Evolutionary conservation across 306 rosid species (phyloP).

Genomic region (Pachyrhizus erosus): DNA sequence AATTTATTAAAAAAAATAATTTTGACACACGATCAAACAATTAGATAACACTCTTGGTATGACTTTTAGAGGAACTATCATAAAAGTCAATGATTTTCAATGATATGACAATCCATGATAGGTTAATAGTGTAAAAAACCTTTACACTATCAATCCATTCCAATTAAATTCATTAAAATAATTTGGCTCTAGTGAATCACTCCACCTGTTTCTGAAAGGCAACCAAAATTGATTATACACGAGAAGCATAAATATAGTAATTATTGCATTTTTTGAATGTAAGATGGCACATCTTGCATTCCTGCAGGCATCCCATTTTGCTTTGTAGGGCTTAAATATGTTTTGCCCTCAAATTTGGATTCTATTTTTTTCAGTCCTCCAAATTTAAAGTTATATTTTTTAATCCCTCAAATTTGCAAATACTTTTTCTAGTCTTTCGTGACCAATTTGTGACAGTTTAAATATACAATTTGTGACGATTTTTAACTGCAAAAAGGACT

Average conservation of each 20-base stretch:
- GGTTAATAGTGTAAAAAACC: neutral
- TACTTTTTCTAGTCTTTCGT: too few species aligned
- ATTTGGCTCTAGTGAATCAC: neutral
- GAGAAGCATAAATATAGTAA: neutral
- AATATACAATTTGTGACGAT: too few species aligned
- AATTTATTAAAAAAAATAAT: neutral
- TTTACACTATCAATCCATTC: neutral
- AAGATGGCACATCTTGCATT: constrained; percentile 25
- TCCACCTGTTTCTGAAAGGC: neutral
- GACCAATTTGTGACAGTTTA: too few species aligned
- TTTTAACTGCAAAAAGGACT: too few species aligned
- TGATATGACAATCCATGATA: neutral
- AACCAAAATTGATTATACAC: neutral
- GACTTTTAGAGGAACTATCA: neutral
- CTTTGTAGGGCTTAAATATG: too few species aligned
- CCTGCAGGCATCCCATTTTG: constrained; percentile 33
- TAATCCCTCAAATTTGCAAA: too few species aligned
- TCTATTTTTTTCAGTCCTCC: too few species aligned
- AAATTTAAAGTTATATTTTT: too few species aligned
- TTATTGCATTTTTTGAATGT: constrained; percentile 15
- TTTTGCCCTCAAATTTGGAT: too few species aligned
- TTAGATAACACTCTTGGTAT: neutral
- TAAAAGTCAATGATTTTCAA: neutral
- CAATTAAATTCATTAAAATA: neutral
- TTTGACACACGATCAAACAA: neutral